Evolutionary conservation across 441 rosid species (phyloP).

Genomic region (Adansonia grandidieri): DNA sequence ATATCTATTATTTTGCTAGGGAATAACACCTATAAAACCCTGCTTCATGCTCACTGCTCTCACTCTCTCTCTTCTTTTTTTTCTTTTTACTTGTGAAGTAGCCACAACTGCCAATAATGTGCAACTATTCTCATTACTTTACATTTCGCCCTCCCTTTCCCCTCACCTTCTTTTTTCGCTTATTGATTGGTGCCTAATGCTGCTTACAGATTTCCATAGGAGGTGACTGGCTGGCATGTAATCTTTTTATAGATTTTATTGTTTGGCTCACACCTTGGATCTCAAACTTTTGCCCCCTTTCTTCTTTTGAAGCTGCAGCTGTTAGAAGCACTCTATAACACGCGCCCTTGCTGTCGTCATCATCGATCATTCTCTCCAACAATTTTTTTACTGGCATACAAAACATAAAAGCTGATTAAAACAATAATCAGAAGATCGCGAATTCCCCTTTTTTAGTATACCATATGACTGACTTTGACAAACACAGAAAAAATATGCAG

Average conservation of each 20-base stretch:
- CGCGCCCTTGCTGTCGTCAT: constrained; percentile 22
- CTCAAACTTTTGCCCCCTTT: constrained; percentile 30
- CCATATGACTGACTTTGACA: constrained; percentile 31
- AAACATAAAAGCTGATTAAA: constrained; percentile 24
- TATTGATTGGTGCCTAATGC: constrained; percentile 21
- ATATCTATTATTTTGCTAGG: neutral
- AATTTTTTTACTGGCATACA: constrained; percentile 23
- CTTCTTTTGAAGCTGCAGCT: constrained; percentile 43
- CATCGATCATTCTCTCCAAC: constrained; percentile 18
- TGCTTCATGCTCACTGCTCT: neutral
- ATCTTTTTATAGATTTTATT: constrained; percentile 32
- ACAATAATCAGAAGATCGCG: constrained; percentile 18
- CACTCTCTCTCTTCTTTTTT: neutral
- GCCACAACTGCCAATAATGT: neutral
- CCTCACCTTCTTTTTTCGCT: neutral
- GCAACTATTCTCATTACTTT: neutral
- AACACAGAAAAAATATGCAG: constrained; percentile 18
- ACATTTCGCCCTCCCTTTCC: neutral
- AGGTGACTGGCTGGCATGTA: constrained; percentile 44
- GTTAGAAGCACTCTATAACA: constrained; percentile 37
- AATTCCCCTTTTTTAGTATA: constrained; percentile 25
- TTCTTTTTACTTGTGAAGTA: neutral
- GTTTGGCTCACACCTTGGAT: constrained; percentile 30
- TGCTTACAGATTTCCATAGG: constrained; percentile 46
- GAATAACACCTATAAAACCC: neutral